phyloP scores from a whole-genome alignment of 1,284 basidiomycete species.

The Naganishia sp. region DNA sequence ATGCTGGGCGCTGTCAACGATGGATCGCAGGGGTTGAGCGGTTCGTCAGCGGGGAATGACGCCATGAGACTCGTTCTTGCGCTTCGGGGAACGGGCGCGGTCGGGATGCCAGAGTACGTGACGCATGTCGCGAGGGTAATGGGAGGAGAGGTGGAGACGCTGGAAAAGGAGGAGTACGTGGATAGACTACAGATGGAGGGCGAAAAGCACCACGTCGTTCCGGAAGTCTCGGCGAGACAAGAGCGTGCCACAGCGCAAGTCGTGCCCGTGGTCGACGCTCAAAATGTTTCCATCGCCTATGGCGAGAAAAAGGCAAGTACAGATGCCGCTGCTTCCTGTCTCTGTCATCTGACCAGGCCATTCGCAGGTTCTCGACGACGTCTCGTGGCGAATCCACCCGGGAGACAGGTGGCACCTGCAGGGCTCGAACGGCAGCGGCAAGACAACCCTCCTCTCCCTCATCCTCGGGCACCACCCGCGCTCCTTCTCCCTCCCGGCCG shows the following conservation, averaged over 20 bases:
- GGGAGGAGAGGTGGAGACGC: conserved; percentile 57
- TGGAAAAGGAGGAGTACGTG: conserved; percentile 56
- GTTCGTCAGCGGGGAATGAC: neutral
- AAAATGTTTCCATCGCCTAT: conserved; percentile 72
- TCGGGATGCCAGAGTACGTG: conserved; percentile 78
- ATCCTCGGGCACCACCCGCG: conserved; percentile 93
- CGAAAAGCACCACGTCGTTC: conserved; percentile 30
- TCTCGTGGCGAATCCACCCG: conserved; percentile 75
- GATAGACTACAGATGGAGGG: conserved; percentile 30
- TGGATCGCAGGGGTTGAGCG: neutral
- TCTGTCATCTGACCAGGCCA: neutral
- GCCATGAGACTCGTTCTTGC: conserved; percentile 68
- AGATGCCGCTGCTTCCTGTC: neutral
- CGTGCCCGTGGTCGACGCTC: conserved; percentile 63
- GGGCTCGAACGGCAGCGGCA: conserved; percentile 88
- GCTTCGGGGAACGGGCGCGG: conserved; percentile 67
- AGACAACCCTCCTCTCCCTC: conserved; percentile 90
- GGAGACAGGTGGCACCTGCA: conserved; percentile 85
- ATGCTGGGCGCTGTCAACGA: conserved; percentile 49
- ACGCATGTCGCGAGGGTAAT: conserved; percentile 70
- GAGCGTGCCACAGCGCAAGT: conserved; percentile 29
- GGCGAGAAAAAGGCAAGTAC: conserved; percentile 61
- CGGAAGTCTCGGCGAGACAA: neutral
- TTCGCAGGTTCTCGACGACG: conserved; percentile 67
- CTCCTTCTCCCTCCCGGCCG: conserved; percentile 67